Percentiles rank a stretch among this genome's conserved stretches.
Conservation (phyloP, 257 asterid species). For the Solanum lycopersicoides region DNA sequence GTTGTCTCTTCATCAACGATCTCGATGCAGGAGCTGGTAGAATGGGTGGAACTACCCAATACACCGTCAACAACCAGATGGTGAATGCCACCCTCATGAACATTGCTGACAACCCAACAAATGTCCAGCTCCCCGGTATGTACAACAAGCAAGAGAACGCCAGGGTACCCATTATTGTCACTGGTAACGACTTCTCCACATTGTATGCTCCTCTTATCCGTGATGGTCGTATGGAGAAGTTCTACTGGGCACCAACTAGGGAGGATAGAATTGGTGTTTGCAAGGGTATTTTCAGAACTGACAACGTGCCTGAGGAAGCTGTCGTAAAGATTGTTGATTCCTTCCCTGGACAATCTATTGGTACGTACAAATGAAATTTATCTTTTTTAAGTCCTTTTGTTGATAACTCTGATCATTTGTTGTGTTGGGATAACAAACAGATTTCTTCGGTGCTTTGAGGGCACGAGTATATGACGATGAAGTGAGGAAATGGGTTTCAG, state of each 20-base stretch:
- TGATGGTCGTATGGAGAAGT: constrained; percentile 45
- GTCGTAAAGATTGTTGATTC: constrained; percentile 30
- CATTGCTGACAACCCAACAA: constrained; percentile 41
- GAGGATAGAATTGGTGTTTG: constrained; percentile 38
- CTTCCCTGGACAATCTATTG: constrained; percentile 46
- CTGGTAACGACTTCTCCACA: constrained; percentile 42
- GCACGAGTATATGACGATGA: constrained; percentile 34
- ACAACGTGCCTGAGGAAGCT: constrained; percentile 16
- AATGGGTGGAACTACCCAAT: constrained; percentile 34
- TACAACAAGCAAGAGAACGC: constrained; percentile 34
- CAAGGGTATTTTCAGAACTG: constrained; percentile 29
- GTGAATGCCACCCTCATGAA: constrained; percentile 45
- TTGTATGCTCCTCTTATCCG: constrained; percentile 40
- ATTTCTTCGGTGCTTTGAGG: constrained; percentile 39
- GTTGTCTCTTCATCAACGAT: constrained; percentile 39
- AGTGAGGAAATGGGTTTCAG: constrained; percentile 30
- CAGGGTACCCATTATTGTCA: constrained; percentile 32
- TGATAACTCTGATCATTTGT: background rate
- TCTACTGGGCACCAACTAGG: constrained; percentile 42
- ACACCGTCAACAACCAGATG: constrained; percentile 45
- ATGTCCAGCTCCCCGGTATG: constrained; percentile 45
- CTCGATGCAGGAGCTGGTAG: constrained; percentile 51
- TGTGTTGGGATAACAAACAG: constrained; percentile 10
- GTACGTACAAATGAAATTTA: background rate
- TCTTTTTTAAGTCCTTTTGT: background rate